Base-by-base conservation (phyloP, 2,329 filamentous ascomycete species). In the Neofusicoccum parvum region DNA sequence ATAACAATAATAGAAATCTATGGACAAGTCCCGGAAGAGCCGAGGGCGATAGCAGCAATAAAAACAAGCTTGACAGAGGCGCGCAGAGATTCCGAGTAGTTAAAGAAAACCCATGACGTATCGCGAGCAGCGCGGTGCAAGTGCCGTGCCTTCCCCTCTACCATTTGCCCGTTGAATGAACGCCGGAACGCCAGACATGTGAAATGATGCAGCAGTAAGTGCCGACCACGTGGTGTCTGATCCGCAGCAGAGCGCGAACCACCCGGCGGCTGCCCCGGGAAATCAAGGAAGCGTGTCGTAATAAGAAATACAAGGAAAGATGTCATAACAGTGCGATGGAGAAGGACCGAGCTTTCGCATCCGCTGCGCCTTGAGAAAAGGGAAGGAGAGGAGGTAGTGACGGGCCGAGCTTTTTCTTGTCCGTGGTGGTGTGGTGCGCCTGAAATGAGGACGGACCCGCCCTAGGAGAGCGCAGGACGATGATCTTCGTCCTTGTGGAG, bases 211-310 rank as follows among this genome's bases (percentile, higher is more conserved):
- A 60, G 32, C 23, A 60, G 56, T 23, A n/a, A 43, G 46, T 27
- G 23, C 37, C 14, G 51, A 7, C 54, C 54, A 36, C 43, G 56
- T 48, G 32, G 27, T 60, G 27, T 46, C 23, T 48, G 41, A 36
- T 46, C 41, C 41, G 41, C 54, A 48, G 23, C 17, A 27, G 20
- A 59, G 54, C 27, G 37, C 15, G 37, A 32, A 34, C 53, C 53
- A 48, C 54, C 34, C 20, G 41, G 41, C 54, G 54, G 41, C 54
- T 17, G 54, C 39, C 36, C n/a, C 27, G 39, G 41, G n/a, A 48
- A 48, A 60, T 60, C 43, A 60, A 48, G 56, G 41, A 34, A 46
- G 56, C 56, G 56, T 60, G 56, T 60, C 56, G 32, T 60, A 37
- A 60, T 36, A 48, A 37, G 27, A 48, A 23, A 48, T 39, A 36